Percentiles rank a stretch among this genome's conserved stretches.
These are phyloP conservation scores for Pyrus betulifolia DNA, from an alignment of 306 rosid species.

Conservation along the genomic window DNA sequence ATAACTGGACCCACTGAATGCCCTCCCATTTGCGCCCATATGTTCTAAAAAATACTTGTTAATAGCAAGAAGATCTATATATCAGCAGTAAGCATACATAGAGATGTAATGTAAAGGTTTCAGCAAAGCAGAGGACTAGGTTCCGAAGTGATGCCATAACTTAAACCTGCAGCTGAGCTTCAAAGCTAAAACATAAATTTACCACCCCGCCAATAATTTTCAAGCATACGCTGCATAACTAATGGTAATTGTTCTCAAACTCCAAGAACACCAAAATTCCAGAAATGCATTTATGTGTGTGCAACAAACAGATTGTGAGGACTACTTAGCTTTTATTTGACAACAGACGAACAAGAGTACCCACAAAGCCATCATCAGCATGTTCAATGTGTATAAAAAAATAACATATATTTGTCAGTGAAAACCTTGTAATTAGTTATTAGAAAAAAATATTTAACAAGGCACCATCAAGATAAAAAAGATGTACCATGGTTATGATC, in stretches of 20 bases:
- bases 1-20: neutral
- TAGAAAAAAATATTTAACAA: neutral
- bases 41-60: neutral
- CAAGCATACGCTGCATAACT: neutral
- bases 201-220: neutral
- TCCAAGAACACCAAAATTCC: neutral
- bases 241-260: neutral
- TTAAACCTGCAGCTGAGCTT: neutral
- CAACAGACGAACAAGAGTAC: neutral
- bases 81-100: neutral
- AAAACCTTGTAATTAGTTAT: neutral
- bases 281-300: neutral
- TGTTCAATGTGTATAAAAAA: neutral
- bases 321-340: neutral
- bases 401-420: neutral
- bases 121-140: neutral
- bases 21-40: neutral
- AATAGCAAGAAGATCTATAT: neutral
- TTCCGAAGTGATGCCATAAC: neutral
- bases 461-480: neutral
- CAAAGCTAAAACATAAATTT: neutral
- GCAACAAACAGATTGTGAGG: neutral
- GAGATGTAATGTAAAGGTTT: neutral
- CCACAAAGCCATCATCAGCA: neutral
- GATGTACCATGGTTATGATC: conserved; percentile 73